A percentile compares a stretch with the other conserved stretches of the same genome.
phyloP scores from a whole-genome alignment of 345 rosid genomes.

The Acer saccharum region DNA sequence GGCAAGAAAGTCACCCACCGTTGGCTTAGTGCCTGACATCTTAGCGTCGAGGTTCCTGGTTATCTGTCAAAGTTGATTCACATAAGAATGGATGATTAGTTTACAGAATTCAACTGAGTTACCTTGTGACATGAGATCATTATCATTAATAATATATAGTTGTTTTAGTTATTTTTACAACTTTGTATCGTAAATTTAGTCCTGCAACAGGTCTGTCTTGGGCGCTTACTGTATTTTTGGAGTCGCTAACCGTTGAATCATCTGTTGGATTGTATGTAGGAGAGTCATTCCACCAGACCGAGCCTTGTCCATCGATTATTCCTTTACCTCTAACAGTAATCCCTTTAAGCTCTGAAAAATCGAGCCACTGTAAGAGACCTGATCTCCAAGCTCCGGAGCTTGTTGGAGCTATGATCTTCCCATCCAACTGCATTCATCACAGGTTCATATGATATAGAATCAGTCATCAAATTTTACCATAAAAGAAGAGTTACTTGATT shows the following conservation, averaged over 20 bases:
- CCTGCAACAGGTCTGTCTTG: too few species aligned
- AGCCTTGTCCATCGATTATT: slow-evolving; percentile 79
- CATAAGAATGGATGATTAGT: neutral
- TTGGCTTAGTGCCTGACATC: slow-evolving; percentile 78
- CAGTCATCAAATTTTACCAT: too few species aligned
- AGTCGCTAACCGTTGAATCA: slow-evolving; percentile 11
- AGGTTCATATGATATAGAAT: neutral
- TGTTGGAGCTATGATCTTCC: slow-evolving; percentile 78
- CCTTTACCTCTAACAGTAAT: slow-evolving; percentile 75
- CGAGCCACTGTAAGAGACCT: slow-evolving; percentile 76
- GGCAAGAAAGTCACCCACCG: slow-evolving; percentile 52
- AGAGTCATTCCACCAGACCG: slow-evolving; percentile 73
- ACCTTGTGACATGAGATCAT: too few species aligned
- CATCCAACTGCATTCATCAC: slow-evolving; percentile 60
- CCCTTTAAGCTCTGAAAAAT: slow-evolving; percentile 60
- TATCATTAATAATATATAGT: too few species aligned
- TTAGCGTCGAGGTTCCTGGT: slow-evolving; percentile 32
- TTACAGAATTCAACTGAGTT: neutral
- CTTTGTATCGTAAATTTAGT: too few species aligned
- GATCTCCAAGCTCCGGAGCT: slow-evolving; percentile 64
- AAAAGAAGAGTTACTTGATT: too few species aligned
- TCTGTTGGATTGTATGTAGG: slow-evolving; percentile 36
- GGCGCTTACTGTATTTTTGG: too few species aligned
- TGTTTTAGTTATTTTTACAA: too few species aligned
- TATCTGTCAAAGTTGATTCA: slow-evolving; percentile 32